phyloP scores from a whole-genome alignment of 495 filamentous ascomycete genomes.

The Gamarada debralockiae region DNA sequence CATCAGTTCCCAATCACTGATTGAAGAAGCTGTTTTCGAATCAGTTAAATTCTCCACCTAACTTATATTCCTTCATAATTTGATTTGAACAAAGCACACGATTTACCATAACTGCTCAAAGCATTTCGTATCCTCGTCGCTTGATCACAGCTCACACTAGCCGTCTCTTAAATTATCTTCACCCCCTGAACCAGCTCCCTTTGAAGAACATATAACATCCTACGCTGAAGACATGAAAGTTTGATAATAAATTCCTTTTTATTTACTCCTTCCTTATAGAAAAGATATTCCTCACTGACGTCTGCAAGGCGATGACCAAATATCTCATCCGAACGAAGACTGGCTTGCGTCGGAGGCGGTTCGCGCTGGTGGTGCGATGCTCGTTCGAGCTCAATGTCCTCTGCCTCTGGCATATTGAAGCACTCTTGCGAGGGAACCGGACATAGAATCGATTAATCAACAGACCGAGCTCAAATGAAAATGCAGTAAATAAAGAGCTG shows the following conservation, averaged over 20 bases:
- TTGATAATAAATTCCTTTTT: not conserved
- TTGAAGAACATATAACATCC: not conserved
- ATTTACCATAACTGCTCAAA: not conserved
- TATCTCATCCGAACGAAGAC: too few species aligned
- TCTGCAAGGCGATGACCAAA: not conserved
- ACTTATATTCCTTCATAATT: too few species aligned
- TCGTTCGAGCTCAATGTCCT: too few species aligned
- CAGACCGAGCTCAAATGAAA: too few species aligned
- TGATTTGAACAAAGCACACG: too few species aligned
- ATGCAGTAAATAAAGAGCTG: too few species aligned
- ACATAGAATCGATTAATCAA: too few species aligned
- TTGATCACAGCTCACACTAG: not conserved
- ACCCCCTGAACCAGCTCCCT: not conserved
- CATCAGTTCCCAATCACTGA: conserved; percentile 3
- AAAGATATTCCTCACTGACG: not conserved
- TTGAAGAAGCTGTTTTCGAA: not conserved
- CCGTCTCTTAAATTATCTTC: not conserved
- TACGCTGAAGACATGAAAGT: not conserved
- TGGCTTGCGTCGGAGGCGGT: too few species aligned
- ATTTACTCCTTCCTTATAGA: not conserved
- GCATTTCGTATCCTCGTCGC: not conserved
- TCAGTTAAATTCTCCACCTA: too few species aligned
- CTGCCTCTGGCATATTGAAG: too few species aligned
- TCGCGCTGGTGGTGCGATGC: too few species aligned
- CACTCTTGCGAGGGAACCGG: too few species aligned